Evolutionary conservation across 805 yeast species (phyloP), one percentile per base, ranked within the genome.

Genomic region (Candida golubevii): DNA sequence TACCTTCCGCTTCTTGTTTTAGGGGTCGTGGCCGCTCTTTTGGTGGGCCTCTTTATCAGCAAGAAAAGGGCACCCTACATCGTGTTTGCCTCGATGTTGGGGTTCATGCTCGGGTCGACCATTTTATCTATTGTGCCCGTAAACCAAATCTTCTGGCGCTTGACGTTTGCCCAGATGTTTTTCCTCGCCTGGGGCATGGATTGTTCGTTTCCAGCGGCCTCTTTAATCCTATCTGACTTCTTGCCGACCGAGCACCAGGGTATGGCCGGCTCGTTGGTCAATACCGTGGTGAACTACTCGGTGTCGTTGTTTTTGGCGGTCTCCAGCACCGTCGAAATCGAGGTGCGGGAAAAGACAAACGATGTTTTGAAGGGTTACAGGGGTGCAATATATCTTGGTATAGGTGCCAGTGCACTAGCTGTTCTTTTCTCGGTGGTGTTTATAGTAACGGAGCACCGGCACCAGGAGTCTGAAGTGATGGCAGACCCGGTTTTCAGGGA

Each of bases 111-210:
- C n/a, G 85, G 87, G 1, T 61, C 70, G 33, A 56, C 77, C 0
- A 66, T 83, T 65, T 62, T 79, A 14, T 73, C 82, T 1, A 67
- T 77, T 0, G 70, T 79, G 40, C 88, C 89, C 0, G 74, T 75
- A 1, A 53, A 75, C 41, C 85, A 84, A 57, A 66, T 77, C 0
- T 86, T 74, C 57, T 85, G 79, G 75, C 67, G 73, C 7, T 71
- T 79, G 56, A 61, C 77, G 2, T 72, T 85, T 55, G 80, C 83
- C 3, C 73, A 77, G 28, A 68, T 77, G 70, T 52, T 80, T 13
- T 62, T 85, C 6, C 63, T 79, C 6, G 75, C 82, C 11, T 82
- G 81, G 71, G 95, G 88, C 2, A 83, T 85, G 89, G 91, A 85
- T 59, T 66, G 82, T 59, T 79, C 86, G 26, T 85, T 84, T 60